Percentiles rank a stretch among this genome's conserved stretches.
phyloP scores from a whole-genome alignment of 495 filamentous ascomycete species.

The Neurospora sp. region DNA sequence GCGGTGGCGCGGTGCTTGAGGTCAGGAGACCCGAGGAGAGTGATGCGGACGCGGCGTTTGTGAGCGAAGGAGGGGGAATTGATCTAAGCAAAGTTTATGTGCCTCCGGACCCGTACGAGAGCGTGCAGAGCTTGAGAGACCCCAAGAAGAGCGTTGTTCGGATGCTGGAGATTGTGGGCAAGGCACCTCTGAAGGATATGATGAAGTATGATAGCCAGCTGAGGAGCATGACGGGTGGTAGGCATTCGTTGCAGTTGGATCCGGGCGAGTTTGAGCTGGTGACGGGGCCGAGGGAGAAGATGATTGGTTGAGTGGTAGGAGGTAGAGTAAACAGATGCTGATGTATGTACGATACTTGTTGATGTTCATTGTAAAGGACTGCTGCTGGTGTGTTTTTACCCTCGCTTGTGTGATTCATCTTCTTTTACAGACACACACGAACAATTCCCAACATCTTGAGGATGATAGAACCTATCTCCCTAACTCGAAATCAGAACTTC shows the following conservation, averaged over 20 bases:
- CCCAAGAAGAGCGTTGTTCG: slow-evolving; percentile 27
- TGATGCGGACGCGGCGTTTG: neutral
- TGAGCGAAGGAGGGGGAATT: slow-evolving; percentile 30
- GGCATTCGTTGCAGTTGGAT: slow-evolving; percentile 87
- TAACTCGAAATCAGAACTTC: neutral
- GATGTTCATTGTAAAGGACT: neutral
- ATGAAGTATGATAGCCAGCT: slow-evolving; percentile 90
- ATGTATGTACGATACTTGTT: neutral
- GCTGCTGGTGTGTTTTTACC: neutral
- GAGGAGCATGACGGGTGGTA: slow-evolving; percentile 74
- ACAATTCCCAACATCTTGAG: neutral
- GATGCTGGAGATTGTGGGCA: slow-evolving; percentile 57
- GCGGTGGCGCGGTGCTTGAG: slow-evolving; percentile 78
- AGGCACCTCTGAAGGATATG: slow-evolving; percentile 93
- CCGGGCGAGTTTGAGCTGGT: slow-evolving; percentile 87
- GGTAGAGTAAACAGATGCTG: neutral
- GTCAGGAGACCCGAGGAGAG: slow-evolving; percentile 52
- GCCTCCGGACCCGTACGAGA: slow-evolving; percentile 74
- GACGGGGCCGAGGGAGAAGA: slow-evolving; percentile 44
- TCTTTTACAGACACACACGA: neutral
- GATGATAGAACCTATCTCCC: neutral
- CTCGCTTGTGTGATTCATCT: neutral
- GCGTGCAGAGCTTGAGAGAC: slow-evolving; percentile 33
- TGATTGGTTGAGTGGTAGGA: neutral
- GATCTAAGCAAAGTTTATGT: slow-evolving; percentile 67